phyloP scores from a whole-genome alignment of 208 protist genomes.

The Ichthyophonus hoferi region DNA sequence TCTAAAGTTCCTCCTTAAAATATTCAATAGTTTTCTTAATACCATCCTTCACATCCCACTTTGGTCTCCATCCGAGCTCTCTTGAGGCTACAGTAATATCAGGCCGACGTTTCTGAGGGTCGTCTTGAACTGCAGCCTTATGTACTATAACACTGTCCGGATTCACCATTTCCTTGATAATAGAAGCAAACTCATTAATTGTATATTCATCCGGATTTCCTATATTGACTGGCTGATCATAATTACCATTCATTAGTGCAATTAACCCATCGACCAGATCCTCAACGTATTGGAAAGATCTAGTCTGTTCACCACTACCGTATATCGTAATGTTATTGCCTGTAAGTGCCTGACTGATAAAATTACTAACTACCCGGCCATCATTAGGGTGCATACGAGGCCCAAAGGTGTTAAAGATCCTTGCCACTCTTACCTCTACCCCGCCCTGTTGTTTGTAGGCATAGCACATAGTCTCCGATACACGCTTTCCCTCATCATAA shows the following conservation, averaged over 20 bases:
- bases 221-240: slow-evolving; percentile 31
- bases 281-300: slow-evolving; percentile 47
- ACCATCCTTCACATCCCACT: slow-evolving; percentile 22
- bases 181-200: slow-evolving; percentile 32
- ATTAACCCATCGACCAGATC: slow-evolving; percentile 7
- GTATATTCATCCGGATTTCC: slow-evolving; percentile 49
- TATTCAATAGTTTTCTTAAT: slow-evolving; percentile 39
- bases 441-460: slow-evolving; percentile 21
- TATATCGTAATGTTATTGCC: slow-evolving; percentile 79
- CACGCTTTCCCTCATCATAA: slow-evolving; percentile 92
- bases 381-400: slow-evolving; percentile 85
- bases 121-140: neutral
- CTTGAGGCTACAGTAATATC: slow-evolving; percentile 34
- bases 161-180: slow-evolving; percentile 9
- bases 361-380: slow-evolving; percentile 88
- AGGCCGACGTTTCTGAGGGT: slow-evolving; percentile 25
- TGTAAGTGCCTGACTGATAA: slow-evolving; percentile 74
- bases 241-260: slow-evolving; percentile 15
- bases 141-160: neutral
- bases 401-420: slow-evolving; percentile 93
- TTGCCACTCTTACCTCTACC: slow-evolving; percentile 72
- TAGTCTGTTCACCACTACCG: slow-evolving; percentile 78
- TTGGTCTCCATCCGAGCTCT: slow-evolving; percentile 27
- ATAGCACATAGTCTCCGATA: slow-evolving; percentile 55
- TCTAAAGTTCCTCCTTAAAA: slow-evolving; percentile 2